Base-by-base conservation (phyloP, 2,329 filamentous ascomycete species). In the Penicillium sp. region DNA sequence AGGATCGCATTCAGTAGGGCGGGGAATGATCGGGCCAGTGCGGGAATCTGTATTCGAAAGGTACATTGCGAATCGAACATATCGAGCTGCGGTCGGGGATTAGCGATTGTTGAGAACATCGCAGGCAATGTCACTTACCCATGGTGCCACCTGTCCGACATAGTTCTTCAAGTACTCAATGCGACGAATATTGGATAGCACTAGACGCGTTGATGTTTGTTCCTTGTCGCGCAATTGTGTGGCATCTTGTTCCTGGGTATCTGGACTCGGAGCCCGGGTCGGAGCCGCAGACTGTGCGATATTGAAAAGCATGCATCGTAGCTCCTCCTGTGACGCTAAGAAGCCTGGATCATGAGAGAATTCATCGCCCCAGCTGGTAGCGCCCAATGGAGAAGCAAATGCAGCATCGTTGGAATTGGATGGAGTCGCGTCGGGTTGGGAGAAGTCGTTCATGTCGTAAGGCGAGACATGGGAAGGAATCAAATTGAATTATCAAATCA, bases 51-150 rank as follows among this genome's bases (percentile, higher is more conserved):
- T 1, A 80, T 77, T 19, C 80, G 79, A 63, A 86, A 85, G 45
- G 80, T 78, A 13, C 80, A 78, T 15, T 80, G 72, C 29, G 76
- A 74, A 57, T 86, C 83, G 51, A 84, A 84, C 69, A 84, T 85
- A 63, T 86, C 83, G 4, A 86, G 77, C 80, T 81, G 46, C 19
- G 50, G n/a, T 38, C 48, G 47, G 33, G 13, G 25, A 52, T 35
- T 31, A 54, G 58, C 54, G 1, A 49, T 41, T 51, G 31, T n/a
- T 47, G 23, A 54, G 19, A 9, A 38, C 3, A 3, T 13, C 8
- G 29, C 0, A 25, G 13, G 8, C 19, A 33, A 49, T 17, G 4
- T 23, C 5, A 63, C 70, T 57, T 59, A 80, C 78, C 81, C 82
- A 84, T 23, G 79, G 80, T 3, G 82, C 82, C 41, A 83, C 78